Evolutionary conservation across 306 rosid species (phyloP), one percentile per base, ranked within the genome.

Genomic region (Acacia acuminata): DNA sequence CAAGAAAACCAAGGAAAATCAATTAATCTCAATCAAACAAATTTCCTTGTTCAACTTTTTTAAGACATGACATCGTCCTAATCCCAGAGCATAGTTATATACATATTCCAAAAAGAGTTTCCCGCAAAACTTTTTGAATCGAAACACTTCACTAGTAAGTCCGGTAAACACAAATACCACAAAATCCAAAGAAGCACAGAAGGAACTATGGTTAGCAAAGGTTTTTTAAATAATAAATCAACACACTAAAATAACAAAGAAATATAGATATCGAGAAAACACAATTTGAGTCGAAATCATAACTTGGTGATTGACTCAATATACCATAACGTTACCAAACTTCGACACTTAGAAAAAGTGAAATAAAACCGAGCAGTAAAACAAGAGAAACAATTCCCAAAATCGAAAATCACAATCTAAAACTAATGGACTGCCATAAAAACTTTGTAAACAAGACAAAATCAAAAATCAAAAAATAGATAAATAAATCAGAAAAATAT

Each of bases 341-440:
- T 40, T 71, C 19, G 12, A 34, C 68, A 64, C 60, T 55, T 47
- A 67, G 44, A 73, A 30, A 30, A 22, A 44, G 2, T 0, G 51
- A 1, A 81, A 79, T 0, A 30, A 27, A 15, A 38, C 48, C 32
- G 4, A 63, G 34, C 42, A 27, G 30, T 25, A 36, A 63, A 34
- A 32, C 48, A 67, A 55, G 25, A 20, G 40, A 13, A 53, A 30
- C 4, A 4, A 34, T 4, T 61, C 43, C 27, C 19, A 17, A 82
- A 82, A 77, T 64, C 17, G 55, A 6, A 34, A 79, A 79, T 72
- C 80, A 9, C 32, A 27, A 77, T 44, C 80, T 17, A 11, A 8
- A 44, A 25, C 73, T 13, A 19, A 44, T 69, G 44, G 78, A 19
- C 25, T 32, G 30, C 48, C 25, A 7, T 30, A 25, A 66, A 78